Conservation (phyloP, 257 asterid species). For the Solanum corneliomulleri region DNA sequence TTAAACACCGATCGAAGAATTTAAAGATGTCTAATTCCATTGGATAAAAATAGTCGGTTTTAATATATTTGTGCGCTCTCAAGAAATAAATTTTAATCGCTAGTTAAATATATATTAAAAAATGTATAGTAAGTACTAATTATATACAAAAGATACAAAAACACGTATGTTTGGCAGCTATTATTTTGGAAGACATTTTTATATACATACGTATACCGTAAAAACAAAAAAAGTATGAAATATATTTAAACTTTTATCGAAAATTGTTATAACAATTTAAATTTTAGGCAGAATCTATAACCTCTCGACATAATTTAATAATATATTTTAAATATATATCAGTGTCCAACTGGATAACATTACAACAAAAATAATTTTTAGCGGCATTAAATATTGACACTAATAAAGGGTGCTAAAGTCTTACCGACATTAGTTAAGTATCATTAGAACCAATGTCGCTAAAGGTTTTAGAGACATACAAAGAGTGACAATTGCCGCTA, state of each 20-base stretch:
- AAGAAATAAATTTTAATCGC: not conserved
- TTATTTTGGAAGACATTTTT: not conserved
- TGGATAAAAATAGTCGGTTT: not conserved
- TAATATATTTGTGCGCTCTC: not conserved
- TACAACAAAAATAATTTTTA: too few species aligned
- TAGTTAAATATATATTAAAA: not conserved
- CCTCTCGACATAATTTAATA: too few species aligned
- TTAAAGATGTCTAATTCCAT: not conserved
- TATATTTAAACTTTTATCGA: too few species aligned
- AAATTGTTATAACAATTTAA: too few species aligned
- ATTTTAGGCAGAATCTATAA: too few species aligned
- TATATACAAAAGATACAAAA: not conserved
- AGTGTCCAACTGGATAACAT: rapidly evolving
- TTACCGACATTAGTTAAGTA: too few species aligned
- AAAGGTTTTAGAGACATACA: too few species aligned
- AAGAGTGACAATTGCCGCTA: too few species aligned
- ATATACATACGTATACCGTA: not conserved
- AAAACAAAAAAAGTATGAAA: not conserved
- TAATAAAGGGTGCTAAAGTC: too few species aligned
- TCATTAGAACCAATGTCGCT: too few species aligned
- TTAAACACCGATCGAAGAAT: not conserved
- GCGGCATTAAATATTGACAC: too few species aligned
- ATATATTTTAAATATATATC: too few species aligned
- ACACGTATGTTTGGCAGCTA: not conserved
- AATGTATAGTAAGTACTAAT: not conserved